These are phyloP conservation scores for Mortierella sp. DNA, from an alignment of 371 early-diverging fungal genomes.

Conservation along the genomic window DNA sequence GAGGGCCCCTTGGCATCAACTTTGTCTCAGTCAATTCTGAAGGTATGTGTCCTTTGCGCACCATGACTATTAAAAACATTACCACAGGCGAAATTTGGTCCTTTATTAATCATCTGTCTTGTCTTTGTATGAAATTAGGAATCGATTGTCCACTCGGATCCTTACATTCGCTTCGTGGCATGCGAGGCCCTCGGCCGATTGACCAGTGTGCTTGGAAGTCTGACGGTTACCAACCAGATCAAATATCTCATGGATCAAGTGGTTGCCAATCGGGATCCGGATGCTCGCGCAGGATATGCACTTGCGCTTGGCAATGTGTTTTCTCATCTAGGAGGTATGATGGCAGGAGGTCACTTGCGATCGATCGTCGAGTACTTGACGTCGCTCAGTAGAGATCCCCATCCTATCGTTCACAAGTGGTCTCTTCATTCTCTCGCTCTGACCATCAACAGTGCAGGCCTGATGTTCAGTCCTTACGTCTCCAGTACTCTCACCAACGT, in stretches of 20 bases:
- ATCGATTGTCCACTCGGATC: slow-evolving; percentile 79
- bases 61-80: neutral
- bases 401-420: slow-evolving; percentile 96
- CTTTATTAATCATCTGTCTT: neutral
- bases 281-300: slow-evolving; percentile 92
- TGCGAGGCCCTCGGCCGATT: slow-evolving; percentile 90
- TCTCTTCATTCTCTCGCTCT: slow-evolving; percentile 90
- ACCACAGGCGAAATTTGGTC: too few relatives aligned
- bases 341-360: slow-evolving; percentile 86
- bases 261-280: slow-evolving; percentile 93
- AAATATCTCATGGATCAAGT: slow-evolving; percentile 90
- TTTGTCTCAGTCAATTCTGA: slow-evolving; percentile 50
- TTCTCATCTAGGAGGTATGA: slow-evolving; percentile 92
- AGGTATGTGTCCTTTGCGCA: slow-evolving; percentile 19
- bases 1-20: slow-evolving; percentile 52
- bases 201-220: slow-evolving; percentile 80
- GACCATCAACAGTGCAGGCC: slow-evolving; percentile 90
- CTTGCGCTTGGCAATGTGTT: slow-evolving; percentile 93
- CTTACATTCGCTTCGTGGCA: slow-evolving; percentile 81
- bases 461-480: slow-evolving; percentile 92
- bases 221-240: slow-evolving; percentile 85
- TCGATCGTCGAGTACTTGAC: slow-evolving; percentile 92
- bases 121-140: slow-evolving; percentile 60
- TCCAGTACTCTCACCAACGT: slow-evolving; percentile 89
- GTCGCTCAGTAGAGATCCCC: slow-evolving; percentile 91